Base-by-base conservation (phyloP, 441 rosid genomes). In the Eruca vesicaria region DNA sequence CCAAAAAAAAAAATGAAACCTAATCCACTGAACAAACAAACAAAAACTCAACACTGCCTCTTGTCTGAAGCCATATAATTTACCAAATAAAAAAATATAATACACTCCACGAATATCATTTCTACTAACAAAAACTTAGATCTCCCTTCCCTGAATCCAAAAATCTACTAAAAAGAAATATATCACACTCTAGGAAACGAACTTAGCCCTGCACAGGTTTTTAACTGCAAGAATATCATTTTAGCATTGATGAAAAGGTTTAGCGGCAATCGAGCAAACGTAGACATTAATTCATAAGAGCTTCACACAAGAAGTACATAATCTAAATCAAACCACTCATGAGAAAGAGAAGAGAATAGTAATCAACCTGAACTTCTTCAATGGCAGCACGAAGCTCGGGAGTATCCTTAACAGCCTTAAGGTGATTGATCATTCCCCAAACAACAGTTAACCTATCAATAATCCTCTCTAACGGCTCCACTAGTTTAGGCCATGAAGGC, bases 401-500 rank as follows among this genome's bases (percentile, higher is more conserved):
- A 0, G 90, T 81, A 72, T 92, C 94, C 86, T 86, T 90, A 18
- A 92, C 93, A 72, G 88, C 66, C 84, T 89, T 89, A 50, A 92
- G 89, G 79, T 92, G 96, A 81, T 83, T 86, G 73, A 92, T 82
- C 63, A 87, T 80, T 53, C 88, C 91, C 96, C 96, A 92, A 64
- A 86, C 84, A 33, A 90, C 88, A 64, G 80, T 15, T 79, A 89
- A 75, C 5, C 73, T 79, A 78, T 90, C 98, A 10, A 80, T 52
- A 64, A 89, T 83, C 89, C 79, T 92, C 89, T 89, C 96, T 77
- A 90, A 56, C 10, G 96, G 96, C 79, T 88, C 96, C 77, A 88
- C 94, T 74, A 92, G 84, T 71, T 89, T 92, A 33, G 88, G 82
- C 96, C 98, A 90, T 2, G 94, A 78, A 0, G 96, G 96, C 73